Percentiles rank a stretch among this genome's conserved stretches.
phyloP scores from a whole-genome alignment of 1,139 yeast genomes.

The Yamadazyma taylorii region DNA sequence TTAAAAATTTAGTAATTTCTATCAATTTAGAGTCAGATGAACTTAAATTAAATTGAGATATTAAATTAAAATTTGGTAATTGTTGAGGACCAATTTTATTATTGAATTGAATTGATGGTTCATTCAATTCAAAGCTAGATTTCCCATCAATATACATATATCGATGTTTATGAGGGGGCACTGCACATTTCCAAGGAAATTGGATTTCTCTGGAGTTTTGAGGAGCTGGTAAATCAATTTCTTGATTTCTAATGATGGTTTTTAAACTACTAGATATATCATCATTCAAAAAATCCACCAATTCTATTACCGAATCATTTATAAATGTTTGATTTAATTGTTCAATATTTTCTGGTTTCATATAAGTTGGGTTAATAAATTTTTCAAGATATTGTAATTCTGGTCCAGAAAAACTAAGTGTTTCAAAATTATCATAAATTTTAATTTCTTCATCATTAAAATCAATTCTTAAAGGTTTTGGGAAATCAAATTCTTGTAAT shows the following conservation, averaged over 20 bases:
- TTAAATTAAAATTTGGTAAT: conserved; percentile 50
- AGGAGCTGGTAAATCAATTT: conserved; percentile 62
- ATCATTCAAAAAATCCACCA: conserved; percentile 60
- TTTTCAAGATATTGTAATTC: conserved; percentile 50
- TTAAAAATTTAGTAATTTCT: conserved; percentile 58
- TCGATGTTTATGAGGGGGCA: conserved; percentile 93
- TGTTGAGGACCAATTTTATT: conserved; percentile 49
- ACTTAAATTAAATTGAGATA: conserved; percentile 14
- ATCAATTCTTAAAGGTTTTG: conserved; percentile 50
- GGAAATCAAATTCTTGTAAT: conserved; percentile 79
- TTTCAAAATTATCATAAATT: conserved; percentile 22
- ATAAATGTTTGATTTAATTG: conserved; percentile 53
- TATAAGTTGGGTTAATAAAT: conserved; percentile 58
- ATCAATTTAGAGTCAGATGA: conserved; percentile 37
- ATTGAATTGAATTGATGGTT: conserved; percentile 22
- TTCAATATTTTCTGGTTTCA: conserved; percentile 42
- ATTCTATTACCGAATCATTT: conserved; percentile 69
- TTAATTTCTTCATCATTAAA: conserved; percentile 30
- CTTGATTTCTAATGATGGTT: conserved; percentile 45
- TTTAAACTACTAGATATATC: conserved; percentile 35
- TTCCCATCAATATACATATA: conserved; percentile 82
- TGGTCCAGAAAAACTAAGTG: conserved; percentile 21
- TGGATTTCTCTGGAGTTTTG: conserved; percentile 52
- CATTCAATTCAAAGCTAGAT: conserved; percentile 23
- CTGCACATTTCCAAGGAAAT: conserved; percentile 86